These are phyloP conservation scores for Coprinopsis strossmayeri DNA, from an alignment of 768 basidiomycete genomes.

Conservation along the genomic window DNA sequence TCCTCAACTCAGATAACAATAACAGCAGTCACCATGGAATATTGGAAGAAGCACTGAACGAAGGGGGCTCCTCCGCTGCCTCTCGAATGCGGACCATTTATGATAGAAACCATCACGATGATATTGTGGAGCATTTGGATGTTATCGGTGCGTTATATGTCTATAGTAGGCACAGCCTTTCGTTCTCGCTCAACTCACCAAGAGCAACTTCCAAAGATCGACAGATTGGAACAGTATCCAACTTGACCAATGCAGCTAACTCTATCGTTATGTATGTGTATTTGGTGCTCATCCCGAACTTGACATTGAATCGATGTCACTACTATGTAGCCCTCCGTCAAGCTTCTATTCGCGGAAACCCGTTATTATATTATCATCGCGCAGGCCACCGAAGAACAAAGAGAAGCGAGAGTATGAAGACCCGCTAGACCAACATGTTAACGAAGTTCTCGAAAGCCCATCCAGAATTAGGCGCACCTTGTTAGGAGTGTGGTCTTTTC, in stretches of 20 bases:
- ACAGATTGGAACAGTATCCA: slow-evolving; percentile 67
- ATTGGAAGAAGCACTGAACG: not conserved
- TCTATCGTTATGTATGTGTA: slow-evolving; percentile 57
- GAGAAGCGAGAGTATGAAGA: slow-evolving; percentile 31
- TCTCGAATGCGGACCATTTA: not conserved
- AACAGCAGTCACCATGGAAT: not conserved
- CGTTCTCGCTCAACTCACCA: slow-evolving; percentile 6
- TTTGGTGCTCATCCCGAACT: no score
- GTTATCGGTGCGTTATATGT: slow-evolving; percentile 59
- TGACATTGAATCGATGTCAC: no score
- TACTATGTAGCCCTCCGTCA: slow-evolving; percentile 45
- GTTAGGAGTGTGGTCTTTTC: slow-evolving; percentile 72
- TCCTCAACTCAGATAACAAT: not conserved
- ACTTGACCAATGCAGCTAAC: slow-evolving; percentile 75
- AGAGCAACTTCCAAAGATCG: slow-evolving; percentile 41
- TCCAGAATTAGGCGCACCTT: slow-evolving; percentile 53
- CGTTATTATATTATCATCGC: slow-evolving; percentile 47
- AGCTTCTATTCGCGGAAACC: slow-evolving; percentile 68
- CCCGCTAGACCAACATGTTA: slow-evolving; percentile 68
- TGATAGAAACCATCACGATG: slow-evolving; percentile 53
- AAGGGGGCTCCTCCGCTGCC: not conserved
- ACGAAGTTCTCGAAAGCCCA: slow-evolving; percentile 61
- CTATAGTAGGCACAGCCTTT: no score
- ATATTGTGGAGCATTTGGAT: slow-evolving; percentile 80
- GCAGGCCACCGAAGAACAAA: slow-evolving; percentile 22